These are phyloP conservation scores for Oryza coarctata DNA, from an alignment of 176 grass and related monocot genomes.

Conservation along the genomic window DNA sequence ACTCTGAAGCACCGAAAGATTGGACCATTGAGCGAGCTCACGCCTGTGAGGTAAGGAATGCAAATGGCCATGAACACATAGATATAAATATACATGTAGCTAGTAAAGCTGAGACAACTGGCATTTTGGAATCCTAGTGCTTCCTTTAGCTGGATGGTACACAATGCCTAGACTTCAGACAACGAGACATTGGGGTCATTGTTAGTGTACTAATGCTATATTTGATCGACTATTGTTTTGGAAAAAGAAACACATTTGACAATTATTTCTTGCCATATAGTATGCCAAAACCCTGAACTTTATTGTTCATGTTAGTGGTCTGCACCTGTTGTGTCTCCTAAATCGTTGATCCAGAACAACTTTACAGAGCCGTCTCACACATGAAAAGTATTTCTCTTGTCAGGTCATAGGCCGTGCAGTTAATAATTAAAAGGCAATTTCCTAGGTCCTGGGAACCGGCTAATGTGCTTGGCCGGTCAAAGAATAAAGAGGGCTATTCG, in stretches of 20 bases:
- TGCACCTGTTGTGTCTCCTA: constrained; percentile 18
- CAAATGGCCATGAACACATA: constrained; percentile 35
- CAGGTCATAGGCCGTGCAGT: constrained; percentile 23
- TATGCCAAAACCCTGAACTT: constrained; percentile 2
- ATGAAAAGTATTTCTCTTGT: too few species aligned
- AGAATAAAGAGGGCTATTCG: constrained; percentile 32
- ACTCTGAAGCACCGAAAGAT: constrained; percentile 32
- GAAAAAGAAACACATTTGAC: constrained; percentile 36
- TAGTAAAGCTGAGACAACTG: constrained; percentile 20
- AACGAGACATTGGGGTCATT: constrained; percentile 30
- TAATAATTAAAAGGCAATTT: constrained; percentile 38
- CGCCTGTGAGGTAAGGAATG: constrained; percentile 23
- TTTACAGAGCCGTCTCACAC: too few species aligned
- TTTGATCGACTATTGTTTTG: constrained; percentile 26
- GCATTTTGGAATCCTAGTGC: constrained; percentile 29
- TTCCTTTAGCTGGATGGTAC: constrained; percentile 43
- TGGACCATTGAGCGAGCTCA: constrained; percentile 16
- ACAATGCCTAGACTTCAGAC: constrained; percentile 7
- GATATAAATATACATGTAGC: neutral
- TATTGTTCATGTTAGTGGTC: constrained; percentile 22
- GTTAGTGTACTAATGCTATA: constrained; percentile 23
- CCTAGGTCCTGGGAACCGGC: constrained; percentile 38
- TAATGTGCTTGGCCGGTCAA: constrained; percentile 42
- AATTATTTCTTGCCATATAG: constrained; percentile 31
- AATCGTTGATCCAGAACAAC: constrained; percentile 27